Base-by-base conservation (phyloP, 768 basidiomycete species). In the Tulasnella sp. region DNA sequence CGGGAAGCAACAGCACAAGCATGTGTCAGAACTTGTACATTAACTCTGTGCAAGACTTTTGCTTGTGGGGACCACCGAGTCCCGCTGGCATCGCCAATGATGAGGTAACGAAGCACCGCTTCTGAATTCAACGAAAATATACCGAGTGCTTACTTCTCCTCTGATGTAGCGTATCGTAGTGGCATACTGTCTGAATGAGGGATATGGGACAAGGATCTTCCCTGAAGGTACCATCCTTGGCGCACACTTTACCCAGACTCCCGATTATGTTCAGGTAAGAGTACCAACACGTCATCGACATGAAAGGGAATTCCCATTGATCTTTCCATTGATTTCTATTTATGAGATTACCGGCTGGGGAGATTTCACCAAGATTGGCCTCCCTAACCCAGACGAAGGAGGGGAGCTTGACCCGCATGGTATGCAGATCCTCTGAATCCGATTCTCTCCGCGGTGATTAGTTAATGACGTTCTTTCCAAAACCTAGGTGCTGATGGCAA, bases 21-120 rank as follows among this genome's bases (percentile, higher is more conserved):
- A 69, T 70, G 58, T 90, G 87, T 70, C 88, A 88, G 66, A 82
- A 82, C 63, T 78, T 76, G 9, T 83, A 78, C 67, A 62, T 32
- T 32, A 42, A 51, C 50, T 48, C 58, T 3, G 70, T 82, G 19
- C 75, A 80, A 38, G 83, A 82, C 66, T 82, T 76, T 67, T 81
- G 81, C 58, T 30, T 82, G 30, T 63, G 61, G 64, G 52, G 23
- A 38, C 34, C 34, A 38, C 34, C 34, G 34, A 13, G 44, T 30
- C 9, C 29, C 27, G 49, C 56, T 26, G 47, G 58, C 3, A 50
- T 26, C 26, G 19, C 24, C n/a, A 19, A 26, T 19, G 51, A 27
- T 53, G 19, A 53, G 32, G 51, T 24, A 34, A 24, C n/a, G 24
- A 10, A 19, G 19, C 30, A 29, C 51, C 7, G 11, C 15, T 4